These are phyloP conservation scores for Monosporozyma yasuniensis DNA, from an alignment of 805 yeast species.

Conservation along the genomic window DNA sequence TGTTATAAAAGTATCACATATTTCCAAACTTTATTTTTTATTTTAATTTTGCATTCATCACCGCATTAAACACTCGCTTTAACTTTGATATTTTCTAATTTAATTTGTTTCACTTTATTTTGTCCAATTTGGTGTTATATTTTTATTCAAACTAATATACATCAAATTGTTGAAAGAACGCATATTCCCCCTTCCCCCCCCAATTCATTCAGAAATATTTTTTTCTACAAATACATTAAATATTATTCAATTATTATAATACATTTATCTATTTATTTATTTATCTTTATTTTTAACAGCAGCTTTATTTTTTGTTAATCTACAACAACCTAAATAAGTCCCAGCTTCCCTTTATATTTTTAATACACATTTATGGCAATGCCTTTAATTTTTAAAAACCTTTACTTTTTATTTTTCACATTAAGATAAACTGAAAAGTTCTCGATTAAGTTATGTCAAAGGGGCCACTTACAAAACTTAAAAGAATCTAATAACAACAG, in stretches of 20 bases:
- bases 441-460: neutral
- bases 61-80: neutral
- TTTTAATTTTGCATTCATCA: neutral
- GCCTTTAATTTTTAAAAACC: neutral
- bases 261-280: neutral
- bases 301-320: neutral
- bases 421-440: neutral
- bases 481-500: neutral
- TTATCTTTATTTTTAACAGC: neutral
- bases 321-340: neutral
- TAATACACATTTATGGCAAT: neutral
- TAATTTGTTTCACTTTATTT: neutral
- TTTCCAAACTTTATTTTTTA: neutral
- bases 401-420: neutral
- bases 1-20: slow-evolving; percentile 14
- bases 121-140: neutral
- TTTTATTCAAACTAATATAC: neutral
- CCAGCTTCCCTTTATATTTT: neutral
- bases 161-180: neutral
- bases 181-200: neutral
- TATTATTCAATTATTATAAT: neutral
- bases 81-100: neutral
- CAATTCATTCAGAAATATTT: neutral
- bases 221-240: neutral
- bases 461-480: neutral